Base-by-base conservation (phyloP, 345 rosid genomes). In the Luvunga scandens region DNA sequence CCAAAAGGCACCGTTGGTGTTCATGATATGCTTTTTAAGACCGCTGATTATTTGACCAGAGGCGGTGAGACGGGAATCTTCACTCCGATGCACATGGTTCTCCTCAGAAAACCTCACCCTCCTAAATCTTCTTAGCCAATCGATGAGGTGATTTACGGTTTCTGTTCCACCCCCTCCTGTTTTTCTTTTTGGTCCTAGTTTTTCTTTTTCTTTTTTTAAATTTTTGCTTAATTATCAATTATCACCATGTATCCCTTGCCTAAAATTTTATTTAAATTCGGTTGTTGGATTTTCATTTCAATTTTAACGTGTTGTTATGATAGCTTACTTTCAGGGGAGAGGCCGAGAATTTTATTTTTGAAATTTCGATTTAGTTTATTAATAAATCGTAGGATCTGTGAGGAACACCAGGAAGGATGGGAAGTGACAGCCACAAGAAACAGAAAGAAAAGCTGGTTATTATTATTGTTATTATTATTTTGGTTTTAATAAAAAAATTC, bases 1-100 rank as follows among this genome's bases (percentile, higher is more conserved):
- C 99, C 99, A 0, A 95, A 93, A 72, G 99, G 99, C 25, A 92
- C 97, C 24, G 98, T 92, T 12, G 99, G 92, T 77, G 99, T 95
- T 65, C 99, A 95, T 78, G 92, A 93, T 71, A 92, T 95, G 98
- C 91, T 95, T 33, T 92, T 90, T 81, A 86, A 87, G 83, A 91
- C 98, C 9, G 99, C 97, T 14, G 94, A 92, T 86, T 84, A 86
- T 75, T 86, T 95, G 84, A 92, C 92, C 25, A 83, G 81, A 64
- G 99, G 97, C 0, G 99, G 98, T 4, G 98, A 95, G 71, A 84
- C 87, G 48, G 99, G 90, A n/a, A 95, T 95, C 22, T 95, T 95
- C 86, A 55, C 89, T 34, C 99, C 99, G 33, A 95, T 95, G 99
- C 93, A 95, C 81, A 93, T 95, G 98, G 82, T 93, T 62, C 98